phyloP scores from a whole-genome alignment of 805 yeast genomes.

The Pichia exigua region DNA sequence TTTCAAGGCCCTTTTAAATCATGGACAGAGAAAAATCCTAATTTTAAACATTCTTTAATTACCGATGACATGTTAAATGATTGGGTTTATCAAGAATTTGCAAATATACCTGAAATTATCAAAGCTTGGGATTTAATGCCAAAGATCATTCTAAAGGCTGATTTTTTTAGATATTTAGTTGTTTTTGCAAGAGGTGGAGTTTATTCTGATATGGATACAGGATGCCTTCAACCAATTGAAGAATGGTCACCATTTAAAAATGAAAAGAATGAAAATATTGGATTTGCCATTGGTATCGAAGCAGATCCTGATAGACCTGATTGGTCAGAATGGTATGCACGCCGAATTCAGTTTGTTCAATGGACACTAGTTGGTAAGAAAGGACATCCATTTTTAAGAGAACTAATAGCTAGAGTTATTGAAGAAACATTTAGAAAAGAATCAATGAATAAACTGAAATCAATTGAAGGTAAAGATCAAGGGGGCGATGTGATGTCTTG shows the following conservation, averaged over 20 bases:
- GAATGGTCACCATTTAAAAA: constrained; percentile 59
- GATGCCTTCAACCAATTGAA: constrained; percentile 60
- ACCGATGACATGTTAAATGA: constrained; percentile 55
- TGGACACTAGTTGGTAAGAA: constrained; percentile 90
- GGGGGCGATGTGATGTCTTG: constrained; percentile 84
- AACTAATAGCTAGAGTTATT: constrained; percentile 70
- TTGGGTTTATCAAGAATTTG: constrained; percentile 49
- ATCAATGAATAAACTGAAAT: constrained; percentile 36
- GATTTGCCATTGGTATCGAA: constrained; percentile 84
- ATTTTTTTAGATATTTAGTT: constrained; percentile 84
- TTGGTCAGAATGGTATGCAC: constrained; percentile 89
- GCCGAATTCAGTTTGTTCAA: constrained; percentile 91
- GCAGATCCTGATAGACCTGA: constrained; percentile 96
- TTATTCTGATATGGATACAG: constrained; percentile 87
- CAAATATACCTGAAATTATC: constrained; percentile 66
- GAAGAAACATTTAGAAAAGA: constrained; percentile 59
- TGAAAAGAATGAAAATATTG: constrained; percentile 29
- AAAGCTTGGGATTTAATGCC: constrained; percentile 76
- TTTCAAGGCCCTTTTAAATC: constrained; percentile 40
- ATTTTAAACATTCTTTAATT: constrained; percentile 62
- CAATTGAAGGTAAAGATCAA: constrained; percentile 47
- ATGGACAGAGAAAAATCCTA: constrained; percentile 61
- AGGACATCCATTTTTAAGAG: constrained; percentile 87
- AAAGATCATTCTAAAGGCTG: constrained; percentile 76
- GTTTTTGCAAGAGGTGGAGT: constrained; percentile 89